Conservation (phyloP, 2,329 filamentous ascomycete species). For the Ophiocordyceps camponoti-leonardi region DNA sequence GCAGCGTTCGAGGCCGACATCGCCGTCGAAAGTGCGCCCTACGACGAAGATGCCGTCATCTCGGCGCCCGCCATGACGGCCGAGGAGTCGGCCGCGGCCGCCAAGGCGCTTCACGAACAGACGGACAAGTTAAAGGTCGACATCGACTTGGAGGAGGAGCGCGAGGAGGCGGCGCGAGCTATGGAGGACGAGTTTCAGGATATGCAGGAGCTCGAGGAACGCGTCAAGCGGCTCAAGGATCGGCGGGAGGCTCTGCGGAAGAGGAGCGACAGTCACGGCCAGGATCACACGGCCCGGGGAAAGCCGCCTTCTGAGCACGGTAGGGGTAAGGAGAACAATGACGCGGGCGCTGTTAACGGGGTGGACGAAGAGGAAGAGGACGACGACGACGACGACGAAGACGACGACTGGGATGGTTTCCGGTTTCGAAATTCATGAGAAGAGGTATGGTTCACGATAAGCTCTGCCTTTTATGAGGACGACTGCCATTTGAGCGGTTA, state of each 20-base stretch:
- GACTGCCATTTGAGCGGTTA: too few relatives aligned
- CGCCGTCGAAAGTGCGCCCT: constrained; percentile 25
- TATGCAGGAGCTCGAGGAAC: constrained; percentile 62
- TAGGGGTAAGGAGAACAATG: too few relatives aligned
- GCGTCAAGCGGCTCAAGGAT: constrained; percentile 51
- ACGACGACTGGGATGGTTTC: constrained; percentile 44
- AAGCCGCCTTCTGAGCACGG: constrained; percentile 1
- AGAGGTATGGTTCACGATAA: neutral
- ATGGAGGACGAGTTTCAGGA: constrained; percentile 67
- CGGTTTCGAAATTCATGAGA: constrained; percentile 20
- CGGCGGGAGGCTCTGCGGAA: constrained; percentile 45
- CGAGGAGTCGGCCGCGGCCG: constrained; percentile 41
- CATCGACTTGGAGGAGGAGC: constrained; percentile 43
- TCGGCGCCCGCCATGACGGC: constrained; percentile 51
- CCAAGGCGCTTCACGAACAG: constrained; percentile 29
- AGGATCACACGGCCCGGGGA: constrained; percentile 8
- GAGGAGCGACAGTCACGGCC: constrained; percentile 12
- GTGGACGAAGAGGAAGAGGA: too few relatives aligned
- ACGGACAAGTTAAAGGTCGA: constrained; percentile 40
- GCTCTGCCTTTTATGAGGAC: too few relatives aligned
- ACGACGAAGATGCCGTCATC: constrained; percentile 38
- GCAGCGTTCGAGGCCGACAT: constrained; percentile 77
- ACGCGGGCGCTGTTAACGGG: too few relatives aligned
- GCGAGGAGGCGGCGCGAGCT: constrained; percentile 57
- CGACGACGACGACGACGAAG: constrained; percentile 30